Conservation (phyloP, 2,329 filamentous ascomycete genomes). For the Pseudogymnoascus verrucosus region DNA sequence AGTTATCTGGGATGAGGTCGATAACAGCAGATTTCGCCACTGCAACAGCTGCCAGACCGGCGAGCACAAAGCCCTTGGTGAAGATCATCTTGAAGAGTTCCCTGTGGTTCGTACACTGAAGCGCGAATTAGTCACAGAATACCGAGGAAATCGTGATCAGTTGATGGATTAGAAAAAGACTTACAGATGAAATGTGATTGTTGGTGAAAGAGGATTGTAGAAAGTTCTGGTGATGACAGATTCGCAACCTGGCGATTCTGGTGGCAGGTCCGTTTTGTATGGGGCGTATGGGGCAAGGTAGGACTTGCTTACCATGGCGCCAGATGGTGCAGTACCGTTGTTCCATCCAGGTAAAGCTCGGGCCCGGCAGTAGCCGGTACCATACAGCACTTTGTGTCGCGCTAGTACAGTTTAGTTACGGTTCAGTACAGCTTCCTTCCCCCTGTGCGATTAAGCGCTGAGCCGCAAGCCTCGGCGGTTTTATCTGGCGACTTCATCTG, state of each 20-base stretch:
- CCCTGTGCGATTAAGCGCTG: neutral
- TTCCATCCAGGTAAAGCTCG: constrained; percentile 2
- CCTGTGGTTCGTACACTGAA: neutral
- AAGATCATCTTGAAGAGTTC: constrained; percentile 28
- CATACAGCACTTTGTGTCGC: neutral
- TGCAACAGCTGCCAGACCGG: constrained; percentile 44
- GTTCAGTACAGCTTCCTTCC: neutral
- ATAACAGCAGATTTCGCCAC: constrained; percentile 75
- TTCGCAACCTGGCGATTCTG: constrained; percentile 7
- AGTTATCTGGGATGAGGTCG: constrained; percentile 84
- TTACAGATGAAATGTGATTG: constrained; percentile 2
- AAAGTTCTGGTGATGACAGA: neutral
- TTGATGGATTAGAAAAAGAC: neutral
- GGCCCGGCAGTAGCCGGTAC: constrained; percentile 1
- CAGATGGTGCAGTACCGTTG: neutral
- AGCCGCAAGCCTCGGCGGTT: neutral
- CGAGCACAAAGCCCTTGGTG: constrained; percentile 52
- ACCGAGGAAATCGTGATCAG: neutral
- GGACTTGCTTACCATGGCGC: neutral
- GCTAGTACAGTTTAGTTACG: neutral
- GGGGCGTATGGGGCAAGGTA: neutral
- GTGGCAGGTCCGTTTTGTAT: neutral
- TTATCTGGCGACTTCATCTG: neutral
- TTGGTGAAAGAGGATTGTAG: constrained; percentile 1
- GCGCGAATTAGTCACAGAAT: neutral